Evolutionary conservation across 441 rosid species (phyloP).

Genomic region (Gossypium davidsonii): DNA sequence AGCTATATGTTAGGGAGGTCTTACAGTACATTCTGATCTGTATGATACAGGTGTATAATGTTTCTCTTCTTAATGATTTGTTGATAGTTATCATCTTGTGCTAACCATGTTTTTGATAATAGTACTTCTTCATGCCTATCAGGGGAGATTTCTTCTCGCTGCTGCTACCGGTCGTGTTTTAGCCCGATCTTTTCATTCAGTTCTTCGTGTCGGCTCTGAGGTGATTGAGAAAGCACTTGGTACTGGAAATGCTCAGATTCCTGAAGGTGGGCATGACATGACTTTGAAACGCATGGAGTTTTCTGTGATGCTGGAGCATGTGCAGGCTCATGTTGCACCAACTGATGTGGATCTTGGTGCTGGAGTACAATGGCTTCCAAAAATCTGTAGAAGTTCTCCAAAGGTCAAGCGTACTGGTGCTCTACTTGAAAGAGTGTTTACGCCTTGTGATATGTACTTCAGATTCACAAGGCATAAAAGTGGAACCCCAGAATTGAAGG

Average conservation of each 20-base stretch:
- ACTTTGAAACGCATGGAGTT: slow-evolving; percentile 86
- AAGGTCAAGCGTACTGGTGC: slow-evolving; percentile 97
- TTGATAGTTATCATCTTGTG: slow-evolving; percentile 3
- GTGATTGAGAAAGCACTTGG: slow-evolving; percentile 74
- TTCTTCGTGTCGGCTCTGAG: slow-evolving; percentile 72
- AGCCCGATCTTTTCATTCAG: slow-evolving; percentile 87
- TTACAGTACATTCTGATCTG: not conserved
- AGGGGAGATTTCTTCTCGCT: slow-evolving; percentile 98
- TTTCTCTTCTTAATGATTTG: not conserved
- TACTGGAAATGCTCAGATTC: slow-evolving; percentile 41
- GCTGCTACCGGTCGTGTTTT: slow-evolving; percentile 94
- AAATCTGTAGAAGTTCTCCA: slow-evolving; percentile 73
- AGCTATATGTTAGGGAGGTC: not conserved
- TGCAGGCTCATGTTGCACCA: slow-evolving; percentile 99
- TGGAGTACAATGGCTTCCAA: slow-evolving; percentile 97
- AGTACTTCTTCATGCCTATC: slow-evolving; percentile 22
- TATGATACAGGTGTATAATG: not conserved
- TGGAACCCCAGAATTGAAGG: slow-evolving; percentile 94
- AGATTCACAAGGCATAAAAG: slow-evolving; percentile 93
- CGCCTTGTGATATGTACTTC: slow-evolving; percentile 97
- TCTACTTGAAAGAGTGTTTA: slow-evolving; percentile 89
- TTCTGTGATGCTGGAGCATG: slow-evolving; percentile 96
- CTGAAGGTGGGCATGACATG: slow-evolving; percentile 83
- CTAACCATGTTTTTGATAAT: not conserved
- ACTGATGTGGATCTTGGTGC: slow-evolving; percentile 99